Evolutionary conservation across 2,329 filamentous ascomycete genomes (phyloP).

Genomic region (Rhinocladiella mackenziei): DNA sequence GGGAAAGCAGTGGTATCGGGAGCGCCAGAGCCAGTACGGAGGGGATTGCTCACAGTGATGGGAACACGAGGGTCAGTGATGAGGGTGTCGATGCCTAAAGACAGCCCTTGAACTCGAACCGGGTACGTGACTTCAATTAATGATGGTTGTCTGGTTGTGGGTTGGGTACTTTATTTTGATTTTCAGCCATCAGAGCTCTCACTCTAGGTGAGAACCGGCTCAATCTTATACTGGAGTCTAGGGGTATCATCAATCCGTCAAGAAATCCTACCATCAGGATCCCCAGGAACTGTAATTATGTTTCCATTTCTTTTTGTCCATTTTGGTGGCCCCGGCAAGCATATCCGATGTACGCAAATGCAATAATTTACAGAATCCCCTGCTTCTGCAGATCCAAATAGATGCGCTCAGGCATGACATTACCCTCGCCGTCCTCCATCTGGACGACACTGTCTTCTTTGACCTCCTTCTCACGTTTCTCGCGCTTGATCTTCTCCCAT

Average conservation of each 20-base stretch:
- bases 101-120: no score
- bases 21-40: slow-evolving; percentile 1
- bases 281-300: not conserved
- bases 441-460: slow-evolving; percentile 62
- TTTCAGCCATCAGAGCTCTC: not conserved
- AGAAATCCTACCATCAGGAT: not conserved
- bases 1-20: slow-evolving; percentile 4
- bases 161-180: slow-evolving; percentile 2
- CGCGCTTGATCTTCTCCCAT: slow-evolving; percentile 89
- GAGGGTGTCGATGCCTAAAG: slow-evolving; percentile 14
- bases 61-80: slow-evolving; percentile 14
- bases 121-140: no score
- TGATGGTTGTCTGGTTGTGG: not conserved
- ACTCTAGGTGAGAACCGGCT: no score
- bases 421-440: slow-evolving; percentile 97
- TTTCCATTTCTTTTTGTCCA: not conserved
- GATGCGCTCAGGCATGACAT: slow-evolving; percentile 99
- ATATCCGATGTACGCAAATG: no score
- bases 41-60: no score
- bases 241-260: no score
- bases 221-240: no score
- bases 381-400: slow-evolving; percentile 94
- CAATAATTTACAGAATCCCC: slow-evolving; percentile 69
- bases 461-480: slow-evolving; percentile 70
- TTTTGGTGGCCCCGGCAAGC: not conserved